These are phyloP conservation scores for Polyrhizophydium stewartii DNA, from an alignment of 371 early-diverging fungal genomes.

Conservation along the genomic window DNA sequence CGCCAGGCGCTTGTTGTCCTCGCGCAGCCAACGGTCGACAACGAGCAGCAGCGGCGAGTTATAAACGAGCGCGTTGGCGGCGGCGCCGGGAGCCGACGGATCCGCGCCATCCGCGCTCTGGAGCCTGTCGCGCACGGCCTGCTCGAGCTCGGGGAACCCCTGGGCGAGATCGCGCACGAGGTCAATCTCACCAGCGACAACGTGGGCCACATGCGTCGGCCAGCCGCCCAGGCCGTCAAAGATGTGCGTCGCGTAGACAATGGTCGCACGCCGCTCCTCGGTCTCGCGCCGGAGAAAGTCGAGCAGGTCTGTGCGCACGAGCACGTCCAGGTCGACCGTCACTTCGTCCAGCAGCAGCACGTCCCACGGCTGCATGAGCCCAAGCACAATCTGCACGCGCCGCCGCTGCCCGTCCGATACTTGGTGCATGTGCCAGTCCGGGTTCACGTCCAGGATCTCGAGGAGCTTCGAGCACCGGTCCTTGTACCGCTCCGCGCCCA, in stretches of 20 bases:
- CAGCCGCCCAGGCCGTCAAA: constrained; percentile 56
- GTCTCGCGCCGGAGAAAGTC: constrained; percentile 61
- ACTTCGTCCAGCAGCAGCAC: constrained; percentile 76
- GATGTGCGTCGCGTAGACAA: constrained; percentile 61
- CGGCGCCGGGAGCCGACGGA: not conserved
- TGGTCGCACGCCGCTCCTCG: constrained; percentile 58
- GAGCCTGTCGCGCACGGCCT: constrained; percentile 8
- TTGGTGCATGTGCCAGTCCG: constrained; percentile 68
- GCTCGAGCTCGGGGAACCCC: constrained; percentile 51
- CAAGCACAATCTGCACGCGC: constrained; percentile 71
- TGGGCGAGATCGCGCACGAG: constrained; percentile 28
- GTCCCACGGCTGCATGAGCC: constrained; percentile 67
- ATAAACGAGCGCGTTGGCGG: not conserved
- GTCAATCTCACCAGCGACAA: constrained; percentile 54
- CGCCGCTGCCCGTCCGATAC: constrained; percentile 63
- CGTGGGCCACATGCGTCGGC: constrained; percentile 74
- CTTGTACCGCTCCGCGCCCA: constrained; percentile 61
- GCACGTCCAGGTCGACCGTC: constrained; percentile 77
- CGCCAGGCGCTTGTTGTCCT: constrained; percentile 39
- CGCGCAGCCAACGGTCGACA: constrained; percentile 56
- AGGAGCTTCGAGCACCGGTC: constrained; percentile 60
- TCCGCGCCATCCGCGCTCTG: not conserved
- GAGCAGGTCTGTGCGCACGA: constrained; percentile 66
- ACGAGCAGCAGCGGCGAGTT: constrained; percentile 64
- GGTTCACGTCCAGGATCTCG: constrained; percentile 65